phyloP scores from a whole-genome alignment of 345 rosid species.

The Stellera chamaejasme region DNA sequence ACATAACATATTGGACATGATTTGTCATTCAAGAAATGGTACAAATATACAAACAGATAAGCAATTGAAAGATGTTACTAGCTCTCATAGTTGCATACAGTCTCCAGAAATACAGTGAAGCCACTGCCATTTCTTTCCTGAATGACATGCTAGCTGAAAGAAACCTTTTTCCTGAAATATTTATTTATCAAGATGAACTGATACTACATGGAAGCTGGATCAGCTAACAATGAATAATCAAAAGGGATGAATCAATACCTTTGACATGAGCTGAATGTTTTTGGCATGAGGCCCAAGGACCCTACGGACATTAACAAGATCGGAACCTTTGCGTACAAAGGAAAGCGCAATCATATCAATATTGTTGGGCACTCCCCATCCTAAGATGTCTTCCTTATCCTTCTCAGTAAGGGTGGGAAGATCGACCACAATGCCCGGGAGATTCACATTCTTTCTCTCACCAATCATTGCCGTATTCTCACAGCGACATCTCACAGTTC shows the following conservation, averaged over 20 bases:
- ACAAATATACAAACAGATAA: no score
- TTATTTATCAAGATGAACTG: no score
- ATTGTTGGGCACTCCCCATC: slow-evolving; percentile 79
- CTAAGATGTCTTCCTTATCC: slow-evolving; percentile 77
- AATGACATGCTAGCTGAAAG: no score
- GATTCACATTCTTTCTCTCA: slow-evolving; percentile 88
- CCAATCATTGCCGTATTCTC: slow-evolving; percentile 82
- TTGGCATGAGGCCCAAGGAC: slow-evolving; percentile 81
- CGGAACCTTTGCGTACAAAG: slow-evolving; percentile 89
- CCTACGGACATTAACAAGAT: slow-evolving; percentile 77
- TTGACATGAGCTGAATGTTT: slow-evolving; percentile 69
- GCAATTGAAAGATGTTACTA: no score
- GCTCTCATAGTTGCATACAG: no score
- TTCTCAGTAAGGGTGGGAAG: slow-evolving; percentile 85
- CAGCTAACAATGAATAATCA: not conserved
- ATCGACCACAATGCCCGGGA: slow-evolving; percentile 90
- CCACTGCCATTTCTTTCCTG: no score
- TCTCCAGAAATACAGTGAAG: no score
- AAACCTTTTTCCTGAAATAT: no score
- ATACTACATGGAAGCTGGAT: no score
- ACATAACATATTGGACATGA: no score
- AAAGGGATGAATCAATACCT: slow-evolving; percentile 35
- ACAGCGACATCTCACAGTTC: slow-evolving; percentile 82
- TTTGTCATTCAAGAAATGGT: no score
- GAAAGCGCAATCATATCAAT: slow-evolving; percentile 93